Evolutionary conservation across 139 green algal species (phyloP), one percentile per base, ranked within the genome.

Genomic region (Chloropicon primus): DNA sequence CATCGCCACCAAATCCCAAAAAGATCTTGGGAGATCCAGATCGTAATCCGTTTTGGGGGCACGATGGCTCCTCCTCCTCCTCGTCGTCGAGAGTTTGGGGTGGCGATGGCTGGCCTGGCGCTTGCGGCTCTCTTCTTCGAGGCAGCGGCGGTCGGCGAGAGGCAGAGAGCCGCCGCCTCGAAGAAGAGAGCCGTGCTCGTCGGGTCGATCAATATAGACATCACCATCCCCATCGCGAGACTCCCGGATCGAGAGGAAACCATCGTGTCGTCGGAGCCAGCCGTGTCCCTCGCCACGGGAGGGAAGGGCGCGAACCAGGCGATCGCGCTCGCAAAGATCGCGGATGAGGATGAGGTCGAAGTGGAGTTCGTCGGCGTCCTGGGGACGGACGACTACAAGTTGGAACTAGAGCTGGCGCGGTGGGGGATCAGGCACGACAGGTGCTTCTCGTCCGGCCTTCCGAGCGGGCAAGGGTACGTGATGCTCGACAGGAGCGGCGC

Each of bases 151-250:
- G n/a, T n/a, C n/a, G n/a, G n/a, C n/a, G n/a, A n/a, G n/a, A n/a
- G n/a, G n/a, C n/a, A n/a, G n/a, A n/a, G n/a, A n/a, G n/a, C n/a
- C n/a, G n/a, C n/a, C n/a, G n/a, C n/a, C n/a, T n/a, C n/a, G n/a
- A n/a, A n/a, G n/a, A n/a, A n/a, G n/a, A n/a, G n/a, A n/a, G n/a
- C n/a, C n/a, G n/a, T 62, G 41, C 10, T 62, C 41, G 41, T 62
- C 76, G 83, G 82, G 1, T 83, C 72, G 2, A 26, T 87, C 0
- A 88, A 88, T 22, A 27, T 87, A 0, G 84, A 88, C 78, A 83
- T 85, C 53, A 87, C 80, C 2, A 77, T 85, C 17, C 22, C 28
- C 0, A 76, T 88, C 22, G 71, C 77, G 23, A 72, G 84, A 10
- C 80, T 89, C 26, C 85, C 85, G 0, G 23, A n/a, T 1, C 53